Evolutionary conservation across 2,329 filamentous ascomycete genomes (phyloP).

Genomic region (Coniochaeta hoffmannii): DNA sequence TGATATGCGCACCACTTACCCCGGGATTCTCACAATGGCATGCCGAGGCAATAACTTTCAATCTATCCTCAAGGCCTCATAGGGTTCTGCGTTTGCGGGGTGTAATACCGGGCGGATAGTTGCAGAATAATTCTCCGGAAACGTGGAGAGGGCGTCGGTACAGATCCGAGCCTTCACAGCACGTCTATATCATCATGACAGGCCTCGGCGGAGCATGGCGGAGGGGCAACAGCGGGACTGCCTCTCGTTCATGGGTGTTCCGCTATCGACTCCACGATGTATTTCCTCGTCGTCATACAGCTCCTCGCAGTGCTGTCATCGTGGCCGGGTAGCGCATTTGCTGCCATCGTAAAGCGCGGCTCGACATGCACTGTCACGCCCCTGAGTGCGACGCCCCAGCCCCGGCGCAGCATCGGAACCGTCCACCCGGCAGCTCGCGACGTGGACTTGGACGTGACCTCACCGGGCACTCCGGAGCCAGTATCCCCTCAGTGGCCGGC

Average conservation of each 20-base stretch:
- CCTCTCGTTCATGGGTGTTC: not conserved
- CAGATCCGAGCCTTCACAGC: not conserved
- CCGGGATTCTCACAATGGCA: not conserved
- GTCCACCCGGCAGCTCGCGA: conserved; percentile 8
- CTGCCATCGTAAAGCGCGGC: conserved; percentile 15
- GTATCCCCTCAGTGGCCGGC: not conserved
- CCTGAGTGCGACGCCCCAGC: conserved; percentile 1
- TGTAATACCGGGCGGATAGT: not conserved
- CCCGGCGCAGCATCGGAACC: conserved; percentile 6
- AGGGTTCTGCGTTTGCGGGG: not conserved
- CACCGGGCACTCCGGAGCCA: not conserved
- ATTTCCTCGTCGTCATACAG: not conserved
- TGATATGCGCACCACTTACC: not conserved
- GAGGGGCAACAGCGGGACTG: not conserved
- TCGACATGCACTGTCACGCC: conserved; percentile 19
- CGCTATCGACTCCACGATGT: not conserved
- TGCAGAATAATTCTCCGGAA: not conserved
- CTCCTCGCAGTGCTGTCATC: not conserved
- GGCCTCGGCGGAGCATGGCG: not conserved
- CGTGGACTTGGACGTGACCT: conserved; percentile 3
- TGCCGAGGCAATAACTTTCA: not conserved
- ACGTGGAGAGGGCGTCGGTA: not conserved
- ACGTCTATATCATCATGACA: not conserved
- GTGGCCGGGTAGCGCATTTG: not conserved
- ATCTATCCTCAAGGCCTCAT: not conserved